Evolutionary conservation across 148 eudicot genomes (phyloP), one percentile per base, ranked within the genome.

Genomic region (Heliamphora exappendiculata): DNA sequence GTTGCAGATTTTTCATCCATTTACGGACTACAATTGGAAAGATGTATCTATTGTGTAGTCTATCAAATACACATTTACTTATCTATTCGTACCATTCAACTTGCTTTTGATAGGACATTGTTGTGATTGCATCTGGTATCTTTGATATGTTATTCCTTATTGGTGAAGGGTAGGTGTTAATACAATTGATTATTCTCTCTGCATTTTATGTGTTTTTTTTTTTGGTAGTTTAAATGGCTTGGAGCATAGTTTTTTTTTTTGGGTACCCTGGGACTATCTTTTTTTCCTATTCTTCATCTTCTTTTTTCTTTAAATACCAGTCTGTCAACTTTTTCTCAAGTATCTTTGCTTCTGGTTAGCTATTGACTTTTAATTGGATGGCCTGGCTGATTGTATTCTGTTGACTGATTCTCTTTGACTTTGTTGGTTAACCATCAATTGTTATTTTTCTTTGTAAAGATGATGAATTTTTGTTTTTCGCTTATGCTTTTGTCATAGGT

Each of bases 191-290:
- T n/a, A n/a, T n/a, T n/a, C n/a, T n/a, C n/a, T n/a, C n/a, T n/a
- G n/a, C n/a, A n/a, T n/a, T n/a, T n/a, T n/a, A n/a, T n/a, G n/a
- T n/a, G n/a, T n/a, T n/a, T n/a, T n/a, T n/a, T n/a, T n/a, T n/a
- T n/a, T n/a, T n/a, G n/a, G n/a, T n/a, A n/a, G n/a, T n/a, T n/a
- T n/a, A n/a, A n/a, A n/a, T n/a, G n/a, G 65, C 65, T 63, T 73
- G 51, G 65, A 59, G 49, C 76, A 60, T 72, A 12, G 45, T 72
- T 26, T 78, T 47, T 49, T 31, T 37, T 5, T 19, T n/a, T n/a
- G n/a, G n/a, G n/a, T n/a, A n/a, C n/a, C n/a, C 47, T 26, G 29
- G 17, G 14, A 37, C 55, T 16, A 1, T 17, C n/a, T 24, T 34
- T 13, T 42, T 3, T 22, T 41, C n/a, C 63, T 28, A 29, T 24